phyloP scores from a whole-genome alignment of 805 yeast species.

The Spathaspora girioi region DNA sequence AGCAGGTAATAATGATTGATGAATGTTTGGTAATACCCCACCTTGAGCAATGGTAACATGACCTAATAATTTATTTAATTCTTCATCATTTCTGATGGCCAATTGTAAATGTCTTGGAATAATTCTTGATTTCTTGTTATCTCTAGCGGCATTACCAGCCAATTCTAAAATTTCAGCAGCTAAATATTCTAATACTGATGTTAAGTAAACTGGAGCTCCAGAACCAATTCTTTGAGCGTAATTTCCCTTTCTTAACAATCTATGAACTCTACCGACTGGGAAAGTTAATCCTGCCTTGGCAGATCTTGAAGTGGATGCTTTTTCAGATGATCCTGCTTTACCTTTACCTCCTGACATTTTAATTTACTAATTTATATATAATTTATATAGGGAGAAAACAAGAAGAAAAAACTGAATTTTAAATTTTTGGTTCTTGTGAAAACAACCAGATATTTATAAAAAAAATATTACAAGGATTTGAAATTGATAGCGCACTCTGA shows the following conservation, averaged over 20 bases:
- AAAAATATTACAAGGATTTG: background rate
- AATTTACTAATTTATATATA: conserved; percentile 8
- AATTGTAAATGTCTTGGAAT: conserved; percentile 98
- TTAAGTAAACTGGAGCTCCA: conserved; percentile 97
- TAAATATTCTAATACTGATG: conserved; percentile 94
- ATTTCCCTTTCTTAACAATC: conserved; percentile 94
- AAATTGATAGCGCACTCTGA: background rate
- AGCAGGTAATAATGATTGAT: conserved; percentile 86
- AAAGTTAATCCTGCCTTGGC: conserved; percentile 97
- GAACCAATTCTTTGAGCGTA: conserved; percentile 99
- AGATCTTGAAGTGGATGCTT: conserved; percentile 97
- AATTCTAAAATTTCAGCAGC: conserved; percentile 97
- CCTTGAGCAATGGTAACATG: conserved; percentile 98
- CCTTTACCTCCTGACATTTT: conserved; percentile 84
- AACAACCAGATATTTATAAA: conserved; percentile 1
- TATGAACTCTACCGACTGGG: conserved; percentile 99
- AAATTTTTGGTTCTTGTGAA: background rate
- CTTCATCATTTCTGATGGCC: conserved; percentile 99
- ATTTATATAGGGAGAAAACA: background rate
- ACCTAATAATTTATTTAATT: conserved; percentile 86
- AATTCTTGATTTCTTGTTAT: conserved; percentile 98
- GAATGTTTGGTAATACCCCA: conserved; percentile 98
- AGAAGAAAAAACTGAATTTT: background rate
- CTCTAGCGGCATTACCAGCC: conserved; percentile 99
- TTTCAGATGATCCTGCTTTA: conserved; percentile 91